Conservation (phyloP, 352 stramenopile species). For the Phytopythium chamaehyphon region DNA sequence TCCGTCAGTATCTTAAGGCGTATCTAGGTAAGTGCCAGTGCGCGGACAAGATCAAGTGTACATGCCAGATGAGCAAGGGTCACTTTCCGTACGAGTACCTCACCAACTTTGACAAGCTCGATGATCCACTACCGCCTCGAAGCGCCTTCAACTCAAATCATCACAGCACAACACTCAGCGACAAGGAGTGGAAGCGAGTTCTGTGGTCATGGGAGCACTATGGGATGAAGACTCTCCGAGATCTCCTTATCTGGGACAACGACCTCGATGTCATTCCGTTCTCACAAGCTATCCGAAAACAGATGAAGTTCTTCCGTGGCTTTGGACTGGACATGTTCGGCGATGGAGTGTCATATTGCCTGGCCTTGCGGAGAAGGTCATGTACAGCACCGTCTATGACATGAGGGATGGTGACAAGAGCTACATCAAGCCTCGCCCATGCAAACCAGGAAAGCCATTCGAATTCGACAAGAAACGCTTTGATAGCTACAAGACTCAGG, state of each 20-base stretch:
- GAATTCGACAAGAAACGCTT: slow-evolving; percentile 11
- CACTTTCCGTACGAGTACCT: slow-evolving; percentile 33
- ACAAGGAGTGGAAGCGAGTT: slow-evolving; percentile 6
- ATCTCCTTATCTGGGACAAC: slow-evolving; percentile 30
- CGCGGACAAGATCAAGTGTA: slow-evolving; percentile 23
- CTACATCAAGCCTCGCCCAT: slow-evolving; percentile 8
- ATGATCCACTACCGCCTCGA: slow-evolving; percentile 19
- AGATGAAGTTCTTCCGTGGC: slow-evolving; percentile 14
- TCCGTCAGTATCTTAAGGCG: slow-evolving; percentile 17
- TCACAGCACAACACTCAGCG: slow-evolving; percentile 9
- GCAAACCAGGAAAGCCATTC: slow-evolving; percentile 10
- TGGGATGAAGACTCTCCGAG: slow-evolving; percentile 25
- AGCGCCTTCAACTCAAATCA: slow-evolving; percentile 18
- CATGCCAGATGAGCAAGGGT: slow-evolving; percentile 19
- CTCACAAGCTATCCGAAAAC: slow-evolving; percentile 9
- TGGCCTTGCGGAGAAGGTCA: slow-evolving; percentile 18
- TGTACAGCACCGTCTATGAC: slow-evolving; percentile 21
- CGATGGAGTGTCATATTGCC: slow-evolving; percentile 17
- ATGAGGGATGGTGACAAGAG: too few relatives aligned
- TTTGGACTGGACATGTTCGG: slow-evolving; percentile 25
- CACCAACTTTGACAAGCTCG: slow-evolving; percentile 18
- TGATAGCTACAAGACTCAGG: slow-evolving; percentile 17
- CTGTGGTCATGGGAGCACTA: slow-evolving; percentile 25
- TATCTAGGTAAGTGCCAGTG: slow-evolving; percentile 28
- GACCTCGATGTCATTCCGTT: slow-evolving; percentile 27